phyloP scores from a whole-genome alignment of 257 asterid species.

The Scutellaria galericulata region DNA sequence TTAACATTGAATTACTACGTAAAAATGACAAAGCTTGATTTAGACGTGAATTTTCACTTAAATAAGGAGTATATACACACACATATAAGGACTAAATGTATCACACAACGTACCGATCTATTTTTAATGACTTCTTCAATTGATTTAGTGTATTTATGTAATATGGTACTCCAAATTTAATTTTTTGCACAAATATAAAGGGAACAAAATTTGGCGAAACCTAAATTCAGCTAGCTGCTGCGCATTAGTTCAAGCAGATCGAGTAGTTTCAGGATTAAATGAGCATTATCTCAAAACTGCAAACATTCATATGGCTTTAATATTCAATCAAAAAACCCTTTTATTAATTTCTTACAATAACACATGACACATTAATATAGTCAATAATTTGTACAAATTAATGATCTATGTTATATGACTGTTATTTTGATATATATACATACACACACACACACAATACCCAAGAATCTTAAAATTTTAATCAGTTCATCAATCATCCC shows the following conservation, averaged over 20 bases:
- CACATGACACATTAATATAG: not conserved
- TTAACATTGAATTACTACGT: no score
- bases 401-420: no score
- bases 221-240: not conserved
- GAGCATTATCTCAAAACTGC: not conserved
- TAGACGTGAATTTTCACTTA: not conserved
- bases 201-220: constrained; percentile 4
- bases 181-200: not conserved
- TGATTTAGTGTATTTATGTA: constrained; percentile 20
- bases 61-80: not conserved
- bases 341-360: not conserved
- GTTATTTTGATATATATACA: no score
- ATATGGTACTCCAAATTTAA: not conserved
- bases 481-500: no score
- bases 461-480: no score
- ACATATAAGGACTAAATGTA: no score
- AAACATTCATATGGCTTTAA: not conserved
- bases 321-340: constrained; percentile 4
- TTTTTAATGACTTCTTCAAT: constrained; percentile 19
- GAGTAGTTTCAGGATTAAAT: constrained; percentile 28
- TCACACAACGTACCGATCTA: no score
- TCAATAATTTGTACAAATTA: not conserved
- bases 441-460: no score
- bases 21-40: no score
- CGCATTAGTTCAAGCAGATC: not conserved